phyloP scores from a whole-genome alignment of 768 basidiomycete species.

The Russula olivacea region DNA sequence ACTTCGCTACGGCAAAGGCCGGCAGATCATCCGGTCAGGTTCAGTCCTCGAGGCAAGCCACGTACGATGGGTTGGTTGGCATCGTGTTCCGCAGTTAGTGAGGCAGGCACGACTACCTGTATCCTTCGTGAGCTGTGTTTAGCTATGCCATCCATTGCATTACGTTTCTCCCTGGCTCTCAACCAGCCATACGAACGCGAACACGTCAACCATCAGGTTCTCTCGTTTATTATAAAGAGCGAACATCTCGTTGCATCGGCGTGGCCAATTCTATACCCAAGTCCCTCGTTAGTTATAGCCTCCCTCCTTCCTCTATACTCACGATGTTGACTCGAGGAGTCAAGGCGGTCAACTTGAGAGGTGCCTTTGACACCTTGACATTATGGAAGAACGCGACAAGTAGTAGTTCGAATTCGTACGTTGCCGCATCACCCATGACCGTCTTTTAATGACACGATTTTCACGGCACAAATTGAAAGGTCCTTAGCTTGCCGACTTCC shows the following conservation, averaged over 20 bases:
- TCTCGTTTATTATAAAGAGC: constrained; percentile 4
- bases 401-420: not conserved
- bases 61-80: not conserved
- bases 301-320: not conserved
- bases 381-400: not conserved
- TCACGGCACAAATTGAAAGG: not conserved
- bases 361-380: not conserved
- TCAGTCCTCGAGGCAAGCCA: too few species aligned
- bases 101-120: too few species aligned
- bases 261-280: not conserved
- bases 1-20: too few species aligned
- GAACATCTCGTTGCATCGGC: not conserved
- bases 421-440: not conserved
- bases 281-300: not conserved
- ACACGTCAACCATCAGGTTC: constrained; percentile 14
- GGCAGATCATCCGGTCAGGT: too few species aligned
- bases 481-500: not conserved
- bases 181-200: not conserved
- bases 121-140: too few species aligned
- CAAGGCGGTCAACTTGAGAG: not conserved
- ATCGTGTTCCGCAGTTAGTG: too few species aligned
- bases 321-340: not conserved
- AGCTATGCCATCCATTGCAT: not conserved
- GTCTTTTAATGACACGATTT: not conserved
- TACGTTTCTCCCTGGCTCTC: not conserved